Evolutionary conservation across 176 grass and related monocot species (phyloP), one percentile per base, ranked within the genome.

Genomic region (Coix lacrymajobi): DNA sequence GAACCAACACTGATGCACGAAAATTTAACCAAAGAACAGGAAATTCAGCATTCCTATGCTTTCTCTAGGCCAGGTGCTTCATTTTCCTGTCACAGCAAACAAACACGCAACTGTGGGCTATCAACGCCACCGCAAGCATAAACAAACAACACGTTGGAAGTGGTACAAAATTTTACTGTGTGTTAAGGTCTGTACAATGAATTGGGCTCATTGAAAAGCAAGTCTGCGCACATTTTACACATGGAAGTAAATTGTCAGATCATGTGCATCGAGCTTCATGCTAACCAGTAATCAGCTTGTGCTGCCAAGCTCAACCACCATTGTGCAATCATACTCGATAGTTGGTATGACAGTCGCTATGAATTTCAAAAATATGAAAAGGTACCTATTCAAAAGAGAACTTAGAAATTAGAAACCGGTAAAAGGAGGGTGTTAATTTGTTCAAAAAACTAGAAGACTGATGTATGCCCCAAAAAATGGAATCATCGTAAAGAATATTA

Each of bases 331-430:
- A 58, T 93, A 98, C 41, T 98, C 96, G 12, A 98, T 95, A 11
- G 96, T 98, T 26, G 92, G 95, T 75, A 95, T 91, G 51, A 98
- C 92, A 6, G 95, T 90, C 8, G 95, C 92, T 80, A 98, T 95
- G 68, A 98, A 98, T 80, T 98, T 98, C 29, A 98, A 83, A 76
- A 98, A 98, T 88, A 98, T 93, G 90, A 98, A 90, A 75, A 98
- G 89, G 67, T 98, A 98, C 79, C 95, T 95, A 69, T 71, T 31
- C 41, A 79, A 8, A 72, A 78, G 14, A 71, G 44, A 14, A 64
- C 3, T 11, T 30, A 45, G 3, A 44, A 73, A 43, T 77, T 60
- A 82, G 19, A 61, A 22, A 29, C 3, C 12, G 2, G 67, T 26
- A 40, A 22, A 52, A 71, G 19, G 54, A 33, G 8, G 20, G 19